Evolutionary conservation across 352 stramenopile genomes (phyloP).

Genomic region (Pythium vanterpoolii): DNA sequence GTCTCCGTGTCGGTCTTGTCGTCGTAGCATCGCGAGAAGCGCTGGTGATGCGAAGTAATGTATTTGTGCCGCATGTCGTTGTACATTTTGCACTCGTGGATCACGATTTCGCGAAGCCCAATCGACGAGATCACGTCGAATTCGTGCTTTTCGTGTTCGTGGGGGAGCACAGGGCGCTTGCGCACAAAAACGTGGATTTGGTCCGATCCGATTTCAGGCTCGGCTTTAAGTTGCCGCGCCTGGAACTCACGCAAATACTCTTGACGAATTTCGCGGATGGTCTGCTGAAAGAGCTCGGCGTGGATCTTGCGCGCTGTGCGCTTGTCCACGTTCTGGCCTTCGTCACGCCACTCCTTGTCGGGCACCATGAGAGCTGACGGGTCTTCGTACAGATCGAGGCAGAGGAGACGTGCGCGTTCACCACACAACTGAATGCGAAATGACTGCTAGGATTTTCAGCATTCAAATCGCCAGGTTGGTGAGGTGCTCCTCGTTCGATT

Average conservation of each 20-base stretch:
- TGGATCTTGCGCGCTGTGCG: slow-evolving; percentile 71
- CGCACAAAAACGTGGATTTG: slow-evolving; percentile 84
- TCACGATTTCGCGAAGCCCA: slow-evolving; percentile 55
- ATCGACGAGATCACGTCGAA: slow-evolving; percentile 85
- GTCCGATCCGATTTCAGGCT: slow-evolving; percentile 20
- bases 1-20: slow-evolving; percentile 70
- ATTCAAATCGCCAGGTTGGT: not conserved
- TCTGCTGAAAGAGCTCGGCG: slow-evolving; percentile 43
- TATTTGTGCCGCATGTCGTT: slow-evolving; percentile 89
- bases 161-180: slow-evolving; percentile 84
- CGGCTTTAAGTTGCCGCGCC: slow-evolving; percentile 18
- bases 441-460: not conserved
- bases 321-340: slow-evolving; percentile 76
- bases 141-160: slow-evolving; percentile 83
- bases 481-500: slow-evolving; percentile 1
- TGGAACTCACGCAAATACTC: slow-evolving; percentile 36
- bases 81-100: slow-evolving; percentile 91
- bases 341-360: slow-evolving; percentile 53
- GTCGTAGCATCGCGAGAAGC: slow-evolving; percentile 76
- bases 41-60: slow-evolving; percentile 70
- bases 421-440: not conserved
- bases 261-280: slow-evolving; percentile 40
- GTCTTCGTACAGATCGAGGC: too few relatives aligned
- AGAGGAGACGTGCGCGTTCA: not conserved
- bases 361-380: slow-evolving; percentile 51